phyloP scores from a whole-genome alignment of 2,329 filamentous ascomycete species.

The Sphaerulina vaccinii region DNA sequence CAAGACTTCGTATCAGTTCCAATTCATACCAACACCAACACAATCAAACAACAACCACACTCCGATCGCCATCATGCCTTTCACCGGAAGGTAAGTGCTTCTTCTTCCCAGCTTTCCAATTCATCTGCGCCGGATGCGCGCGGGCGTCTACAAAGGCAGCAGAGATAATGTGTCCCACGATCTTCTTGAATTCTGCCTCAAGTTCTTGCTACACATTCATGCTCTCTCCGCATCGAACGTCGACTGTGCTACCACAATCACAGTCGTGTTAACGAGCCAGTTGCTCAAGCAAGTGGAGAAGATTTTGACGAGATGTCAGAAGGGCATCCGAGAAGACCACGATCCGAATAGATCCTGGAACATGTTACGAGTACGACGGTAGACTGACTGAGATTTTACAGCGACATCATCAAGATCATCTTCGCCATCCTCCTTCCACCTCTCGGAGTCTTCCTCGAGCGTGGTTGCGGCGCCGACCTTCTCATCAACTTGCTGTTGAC shows the following conservation, averaged over 20 bases:
- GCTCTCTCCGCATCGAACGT: too few relatives aligned
- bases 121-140: constrained; percentile 15
- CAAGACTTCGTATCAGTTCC: neutral
- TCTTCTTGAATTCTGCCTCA: too few relatives aligned
- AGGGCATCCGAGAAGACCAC: too few relatives aligned
- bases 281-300: too few relatives aligned
- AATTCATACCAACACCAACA: neutral
- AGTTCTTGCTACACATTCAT: too few relatives aligned
- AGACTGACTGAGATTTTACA: constrained; percentile 35
- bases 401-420: constrained; percentile 78
- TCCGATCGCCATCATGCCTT: constrained; percentile 52
- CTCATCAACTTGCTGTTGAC: constrained; percentile 92
- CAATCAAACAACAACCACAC: neutral
- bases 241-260: constrained; percentile 22
- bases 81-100: constrained; percentile 56
- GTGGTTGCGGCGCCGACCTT: constrained; percentile 80
- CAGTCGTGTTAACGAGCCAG: too few relatives aligned
- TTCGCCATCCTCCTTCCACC: constrained; percentile 87
- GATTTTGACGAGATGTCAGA: too few relatives aligned
- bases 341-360: too few relatives aligned
- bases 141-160: neutral
- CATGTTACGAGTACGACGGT: too few relatives aligned
- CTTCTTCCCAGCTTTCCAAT: neutral
- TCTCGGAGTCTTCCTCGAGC: constrained; percentile 91
- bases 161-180: too few relatives aligned